Evolutionary conservation across 345 rosid species (phyloP), one percentile per base, ranked within the genome.

Genomic region (Rhodomyrtus tomentosa): DNA sequence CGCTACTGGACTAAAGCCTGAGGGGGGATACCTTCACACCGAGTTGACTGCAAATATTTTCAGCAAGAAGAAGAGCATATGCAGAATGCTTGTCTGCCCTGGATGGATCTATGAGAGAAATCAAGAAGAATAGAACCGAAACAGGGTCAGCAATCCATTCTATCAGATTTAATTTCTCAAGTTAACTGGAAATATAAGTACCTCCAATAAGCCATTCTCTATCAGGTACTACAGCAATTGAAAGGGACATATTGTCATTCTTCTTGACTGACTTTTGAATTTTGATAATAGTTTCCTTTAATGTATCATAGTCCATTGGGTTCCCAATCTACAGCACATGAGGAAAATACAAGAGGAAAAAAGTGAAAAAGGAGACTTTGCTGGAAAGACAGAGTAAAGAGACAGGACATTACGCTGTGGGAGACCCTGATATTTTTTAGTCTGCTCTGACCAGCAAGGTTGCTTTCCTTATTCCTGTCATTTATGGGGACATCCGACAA

Each of bases 81-180:
- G 95, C 96, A 1, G 96, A 92, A 76, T 94, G 96, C 90, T 95
- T 95, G 93, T 95, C 99, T 54, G 99, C 98, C 91, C 90, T 94
- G 83, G 93, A 92, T 80, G 96, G 92, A 91, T 97, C 99, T 95
- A 82, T 82, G 74, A 91, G 58, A 76, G 84, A 87, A 85, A 84
- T 10, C 36, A 38, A 53, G 32, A 38, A 79, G 36, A 45, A 22
- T n/a, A 50, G 6, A 83, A n/a, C 59, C 32, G 3, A 40, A 40
- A 38, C 36, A 6, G 13, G 79, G 79, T 68, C 79, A 68, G 25
- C 25, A 68, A 68, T 68, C 79, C 45, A 68, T 25, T 22, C 79
- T 13, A 18, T 36, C 79, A 68, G 79, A 24, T 36, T 68, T 36
- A 32, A 68, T 45, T 68, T 68, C 79, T 36, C 45, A 36, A 18